Percentiles rank a stretch among this genome's conserved stretches.
Conservation (phyloP, 2,329 filamentous ascomycete species). For the Coleophoma cylindrospora region DNA sequence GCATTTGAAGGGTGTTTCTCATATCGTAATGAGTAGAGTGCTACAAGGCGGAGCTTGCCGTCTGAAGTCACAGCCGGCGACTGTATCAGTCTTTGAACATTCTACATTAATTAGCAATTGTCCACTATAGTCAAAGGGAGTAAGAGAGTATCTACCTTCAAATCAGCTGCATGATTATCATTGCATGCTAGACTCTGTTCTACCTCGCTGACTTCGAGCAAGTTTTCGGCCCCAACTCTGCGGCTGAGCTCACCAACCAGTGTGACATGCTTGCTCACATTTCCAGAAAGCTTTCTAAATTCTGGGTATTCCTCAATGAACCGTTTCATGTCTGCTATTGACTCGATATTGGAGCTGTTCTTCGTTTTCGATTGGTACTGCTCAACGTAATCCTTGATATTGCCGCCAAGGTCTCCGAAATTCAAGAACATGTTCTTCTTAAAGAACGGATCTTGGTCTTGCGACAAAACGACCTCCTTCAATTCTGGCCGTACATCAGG, state of each 20-base stretch:
- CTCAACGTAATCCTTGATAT: conserved; percentile 97
- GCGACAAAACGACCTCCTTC: conserved; percentile 89
- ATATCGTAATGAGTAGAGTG: conserved; percentile 92
- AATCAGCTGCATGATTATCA: conserved; percentile 84
- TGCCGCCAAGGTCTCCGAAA: conserved; percentile 90
- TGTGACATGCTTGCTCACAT: conserved; percentile 97
- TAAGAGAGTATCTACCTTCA: conserved; percentile 61
- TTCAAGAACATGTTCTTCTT: conserved; percentile 99
- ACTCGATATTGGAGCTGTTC: conserved; percentile 91
- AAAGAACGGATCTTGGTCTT: conserved; percentile 98
- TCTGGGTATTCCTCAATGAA: conserved; percentile 99
- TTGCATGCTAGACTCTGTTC: conserved; percentile 97
- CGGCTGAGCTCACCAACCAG: conserved; percentile 90
- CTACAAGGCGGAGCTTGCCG: conserved; percentile 84
- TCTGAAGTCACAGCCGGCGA: conserved; percentile 70
- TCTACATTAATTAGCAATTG: conserved; percentile 42
- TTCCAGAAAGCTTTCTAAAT: conserved; percentile 93
- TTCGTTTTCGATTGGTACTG: conserved; percentile 99
- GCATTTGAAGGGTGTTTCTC: conserved; percentile 81
- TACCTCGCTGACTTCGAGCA: conserved; percentile 94
- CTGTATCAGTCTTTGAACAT: conserved; percentile 80
- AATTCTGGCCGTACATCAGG: conserved; percentile 82
- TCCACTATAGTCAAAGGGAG: not conserved
- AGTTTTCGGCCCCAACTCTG: conserved; percentile 75
- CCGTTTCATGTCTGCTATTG: conserved; percentile 97